A percentile compares a stretch with the other conserved stretches of the same genome.
phyloP scores from a whole-genome alignment of 1,284 basidiomycete genomes.

The Ustilago nuda region DNA sequence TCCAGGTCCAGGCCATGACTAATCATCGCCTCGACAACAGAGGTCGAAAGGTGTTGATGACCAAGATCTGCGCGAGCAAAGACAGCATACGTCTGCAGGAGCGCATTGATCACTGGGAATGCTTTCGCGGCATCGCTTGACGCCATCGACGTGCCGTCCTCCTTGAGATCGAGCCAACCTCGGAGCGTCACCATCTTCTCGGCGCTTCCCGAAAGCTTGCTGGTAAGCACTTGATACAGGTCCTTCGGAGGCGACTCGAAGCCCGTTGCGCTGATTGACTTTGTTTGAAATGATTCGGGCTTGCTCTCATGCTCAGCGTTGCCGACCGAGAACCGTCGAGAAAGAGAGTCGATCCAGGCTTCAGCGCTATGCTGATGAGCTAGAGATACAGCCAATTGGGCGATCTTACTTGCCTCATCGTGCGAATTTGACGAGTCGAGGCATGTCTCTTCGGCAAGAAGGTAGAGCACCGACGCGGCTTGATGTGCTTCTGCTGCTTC shows the following conservation, averaged over 20 bases:
- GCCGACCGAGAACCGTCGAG: conserved; percentile 6
- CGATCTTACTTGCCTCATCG: conserved; percentile 4
- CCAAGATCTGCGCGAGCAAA: conserved; percentile 5
- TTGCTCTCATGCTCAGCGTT: not conserved
- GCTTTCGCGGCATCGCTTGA: not conserved
- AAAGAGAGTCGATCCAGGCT: conserved; percentile 20
- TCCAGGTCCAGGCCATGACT: conserved; percentile 72
- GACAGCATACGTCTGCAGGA: conserved; percentile 15
- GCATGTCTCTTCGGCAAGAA: conserved; percentile 51
- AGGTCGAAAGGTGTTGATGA: conserved; percentile 2
- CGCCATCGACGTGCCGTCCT: not conserved
- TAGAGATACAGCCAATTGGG: not conserved
- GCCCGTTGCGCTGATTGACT: not conserved
- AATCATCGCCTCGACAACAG: conserved; percentile 77
- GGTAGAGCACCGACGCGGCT: conserved; percentile 36
- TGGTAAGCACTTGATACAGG: conserved; percentile 21
- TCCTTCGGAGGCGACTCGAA: conserved; percentile 13
- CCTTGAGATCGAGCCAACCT: conserved; percentile 14
- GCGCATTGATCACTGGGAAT: conserved; percentile 24
- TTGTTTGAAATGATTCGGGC: not conserved
- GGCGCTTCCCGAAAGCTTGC: conserved; percentile 1
- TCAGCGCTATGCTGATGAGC: conserved; percentile 1
- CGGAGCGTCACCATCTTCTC: conserved; percentile 2
- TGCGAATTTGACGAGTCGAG: conserved; percentile 26
- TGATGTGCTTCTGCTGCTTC: conserved; percentile 11